These are phyloP conservation scores for Lactarius hatsudake DNA, from an alignment of 768 basidiomycete species.

Conservation along the genomic window DNA sequence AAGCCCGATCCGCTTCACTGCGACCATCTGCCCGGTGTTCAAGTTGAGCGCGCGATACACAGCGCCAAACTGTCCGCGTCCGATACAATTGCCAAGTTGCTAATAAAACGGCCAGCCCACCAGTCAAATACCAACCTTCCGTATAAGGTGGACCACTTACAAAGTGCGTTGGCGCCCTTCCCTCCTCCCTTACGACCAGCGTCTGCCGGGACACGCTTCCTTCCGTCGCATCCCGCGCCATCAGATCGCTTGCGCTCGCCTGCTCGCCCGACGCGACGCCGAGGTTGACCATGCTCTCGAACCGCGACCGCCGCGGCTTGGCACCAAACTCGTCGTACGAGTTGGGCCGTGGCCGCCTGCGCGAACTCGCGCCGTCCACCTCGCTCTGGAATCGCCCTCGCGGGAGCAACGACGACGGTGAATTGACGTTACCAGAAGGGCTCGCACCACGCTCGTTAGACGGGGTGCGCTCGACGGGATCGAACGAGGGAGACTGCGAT, in stretches of 20 bases:
- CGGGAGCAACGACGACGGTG: slow-evolving; percentile 39
- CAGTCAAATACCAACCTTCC: slow-evolving; percentile 1
- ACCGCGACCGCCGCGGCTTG: slow-evolving; percentile 55
- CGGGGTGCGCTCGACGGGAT: slow-evolving; percentile 18
- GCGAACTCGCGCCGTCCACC: slow-evolving; percentile 52
- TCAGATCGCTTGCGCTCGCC: slow-evolving; percentile 63
- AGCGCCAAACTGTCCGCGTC: no score
- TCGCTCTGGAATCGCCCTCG: slow-evolving; percentile 76
- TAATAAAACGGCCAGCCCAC: slow-evolving; percentile 41
- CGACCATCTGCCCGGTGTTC: no score
- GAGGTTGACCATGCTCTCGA: slow-evolving; percentile 71
- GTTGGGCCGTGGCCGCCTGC: slow-evolving; percentile 56
- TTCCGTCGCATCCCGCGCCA: slow-evolving; percentile 59
- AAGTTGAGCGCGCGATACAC: no score
- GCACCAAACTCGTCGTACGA: slow-evolving; percentile 67
- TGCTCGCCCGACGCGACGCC: slow-evolving; percentile 46
- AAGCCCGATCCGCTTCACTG: no score
- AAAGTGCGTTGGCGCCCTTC: slow-evolving; percentile 74
- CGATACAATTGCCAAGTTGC: no score
- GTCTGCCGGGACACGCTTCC: slow-evolving; percentile 63
- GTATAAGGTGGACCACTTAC: slow-evolving; percentile 46
- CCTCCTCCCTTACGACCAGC: slow-evolving; percentile 76
- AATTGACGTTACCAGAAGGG: background rate
- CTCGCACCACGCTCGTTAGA: slow-evolving; percentile 12
- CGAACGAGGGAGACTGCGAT: background rate